Conservation (phyloP, 257 asterid genomes). For the Solanum verrucosum region DNA sequence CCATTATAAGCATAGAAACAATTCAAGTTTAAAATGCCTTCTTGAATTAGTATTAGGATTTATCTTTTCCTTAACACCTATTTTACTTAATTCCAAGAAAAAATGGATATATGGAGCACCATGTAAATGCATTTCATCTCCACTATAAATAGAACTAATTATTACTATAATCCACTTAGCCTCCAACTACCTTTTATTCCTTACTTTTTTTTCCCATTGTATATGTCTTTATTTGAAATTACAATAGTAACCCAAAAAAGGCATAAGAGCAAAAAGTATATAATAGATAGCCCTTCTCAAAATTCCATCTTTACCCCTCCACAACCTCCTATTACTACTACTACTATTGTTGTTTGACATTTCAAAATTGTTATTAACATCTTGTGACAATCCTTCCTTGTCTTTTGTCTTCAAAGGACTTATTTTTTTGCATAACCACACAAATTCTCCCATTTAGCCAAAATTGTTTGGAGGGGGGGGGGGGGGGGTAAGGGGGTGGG, state of each 20-base stretch:
- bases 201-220: not conserved
- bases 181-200: not conserved
- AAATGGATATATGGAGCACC: not conserved
- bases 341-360: not conserved
- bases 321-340: not conserved
- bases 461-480: not conserved
- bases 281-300: not conserved
- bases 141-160: not conserved
- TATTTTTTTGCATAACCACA: not conserved
- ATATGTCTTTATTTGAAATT: not conserved
- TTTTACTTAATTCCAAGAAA: not conserved
- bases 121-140: not conserved
- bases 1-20: not conserved
- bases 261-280: not conserved
- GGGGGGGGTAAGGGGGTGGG: not conserved
- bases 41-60: not conserved
- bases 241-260: not conserved
- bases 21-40: not conserved
- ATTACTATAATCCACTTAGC: not conserved
- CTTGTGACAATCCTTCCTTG: conserved; percentile 14
- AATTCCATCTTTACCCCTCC: not conserved
- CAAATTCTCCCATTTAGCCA: conserved; percentile 17
- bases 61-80: not conserved
- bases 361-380: conserved; percentile 4
- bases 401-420: not conserved